phyloP scores from a whole-genome alignment of 2,329 filamentous ascomycete genomes.

The Cephalotrichum gorgonifer region DNA sequence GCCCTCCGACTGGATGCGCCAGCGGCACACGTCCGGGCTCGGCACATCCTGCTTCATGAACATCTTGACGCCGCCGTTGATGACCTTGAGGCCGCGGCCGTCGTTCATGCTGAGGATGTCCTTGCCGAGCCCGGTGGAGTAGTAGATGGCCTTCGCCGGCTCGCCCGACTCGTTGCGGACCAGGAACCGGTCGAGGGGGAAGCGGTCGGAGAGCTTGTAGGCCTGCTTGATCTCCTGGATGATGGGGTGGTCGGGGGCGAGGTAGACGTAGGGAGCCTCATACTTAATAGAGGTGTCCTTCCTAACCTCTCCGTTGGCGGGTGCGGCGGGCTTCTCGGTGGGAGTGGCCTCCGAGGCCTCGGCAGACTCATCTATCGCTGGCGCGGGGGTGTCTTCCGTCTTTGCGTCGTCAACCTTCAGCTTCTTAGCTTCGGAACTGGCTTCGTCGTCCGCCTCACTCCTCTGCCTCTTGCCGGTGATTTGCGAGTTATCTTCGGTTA shows the following conservation, averaged over 20 bases:
- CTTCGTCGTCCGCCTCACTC: neutral
- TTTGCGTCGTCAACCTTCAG: conserved; percentile 4
- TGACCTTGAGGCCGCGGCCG: conserved; percentile 83
- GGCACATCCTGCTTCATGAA: conserved; percentile 97
- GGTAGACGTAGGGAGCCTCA: conserved; percentile 93
- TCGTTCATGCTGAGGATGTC: conserved; percentile 83
- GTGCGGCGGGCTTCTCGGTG: conserved; percentile 1
- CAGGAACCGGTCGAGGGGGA: conserved; percentile 88
- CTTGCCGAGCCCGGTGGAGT: conserved; percentile 74
- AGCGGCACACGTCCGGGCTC: conserved; percentile 74
- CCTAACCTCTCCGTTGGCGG: conserved; percentile 8
- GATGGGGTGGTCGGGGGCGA: conserved; percentile 63
- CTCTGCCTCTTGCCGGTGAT: conserved; percentile 3
- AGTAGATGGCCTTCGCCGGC: conserved; percentile 92
- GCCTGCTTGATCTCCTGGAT: conserved; percentile 71
- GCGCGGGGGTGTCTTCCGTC: conserved; percentile 4
- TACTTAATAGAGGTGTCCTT: conserved; percentile 33
- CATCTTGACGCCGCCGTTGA: conserved; percentile 97
- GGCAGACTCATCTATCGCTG: neutral
- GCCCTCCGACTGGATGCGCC: conserved; percentile 93
- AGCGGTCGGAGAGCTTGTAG: conserved; percentile 73
- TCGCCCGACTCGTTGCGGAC: conserved; percentile 86
- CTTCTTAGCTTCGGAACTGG: neutral
- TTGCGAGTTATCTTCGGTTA: neutral
- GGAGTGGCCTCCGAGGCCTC: neutral